Conservation (phyloP, 495 filamentous ascomycete species). For the Parachaetomium inaequale region DNA sequence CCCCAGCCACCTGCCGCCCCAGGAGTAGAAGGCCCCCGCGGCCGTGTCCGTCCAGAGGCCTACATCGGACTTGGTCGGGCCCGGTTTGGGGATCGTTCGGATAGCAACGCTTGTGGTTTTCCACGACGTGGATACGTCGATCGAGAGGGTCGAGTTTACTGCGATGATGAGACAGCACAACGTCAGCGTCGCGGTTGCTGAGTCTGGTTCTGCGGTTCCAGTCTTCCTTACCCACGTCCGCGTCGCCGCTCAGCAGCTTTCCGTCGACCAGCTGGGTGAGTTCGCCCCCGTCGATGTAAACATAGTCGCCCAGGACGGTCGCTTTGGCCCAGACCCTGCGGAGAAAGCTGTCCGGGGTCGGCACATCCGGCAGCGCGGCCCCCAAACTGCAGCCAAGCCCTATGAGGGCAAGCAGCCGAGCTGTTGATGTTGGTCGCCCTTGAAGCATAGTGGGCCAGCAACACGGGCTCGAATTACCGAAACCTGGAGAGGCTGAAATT, state of each 20-base stretch:
- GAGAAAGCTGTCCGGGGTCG: neutral
- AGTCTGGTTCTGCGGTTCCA: neutral
- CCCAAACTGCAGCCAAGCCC: neutral
- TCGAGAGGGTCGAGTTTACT: constrained; percentile 38
- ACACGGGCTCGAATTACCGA: neutral
- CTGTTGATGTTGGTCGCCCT: neutral
- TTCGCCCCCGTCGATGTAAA: constrained; percentile 22
- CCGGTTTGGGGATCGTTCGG: constrained; percentile 28
- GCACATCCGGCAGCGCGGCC: neutral
- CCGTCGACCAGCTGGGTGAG: constrained; percentile 12
- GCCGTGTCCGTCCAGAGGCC: constrained; percentile 29
- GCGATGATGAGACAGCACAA: neutral
- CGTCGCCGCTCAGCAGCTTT: neutral
- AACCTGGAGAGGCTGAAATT: neutral
- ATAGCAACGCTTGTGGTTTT: constrained; percentile 30
- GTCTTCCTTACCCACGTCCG: neutral
- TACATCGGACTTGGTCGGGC: constrained; percentile 22
- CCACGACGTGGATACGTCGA: constrained; percentile 39
- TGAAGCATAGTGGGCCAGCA: neutral
- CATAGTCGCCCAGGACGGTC: constrained; percentile 19
- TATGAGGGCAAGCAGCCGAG: neutral
- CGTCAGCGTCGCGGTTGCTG: neutral
- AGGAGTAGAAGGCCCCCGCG: constrained; percentile 32
- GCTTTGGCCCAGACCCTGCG: neutral
- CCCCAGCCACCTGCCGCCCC: constrained; percentile 31